A percentile compares a stretch with the other conserved stretches of the same genome.
Conservation (phyloP, 768 basidiomycete species). For the Rhizopogon vulgaris region DNA sequence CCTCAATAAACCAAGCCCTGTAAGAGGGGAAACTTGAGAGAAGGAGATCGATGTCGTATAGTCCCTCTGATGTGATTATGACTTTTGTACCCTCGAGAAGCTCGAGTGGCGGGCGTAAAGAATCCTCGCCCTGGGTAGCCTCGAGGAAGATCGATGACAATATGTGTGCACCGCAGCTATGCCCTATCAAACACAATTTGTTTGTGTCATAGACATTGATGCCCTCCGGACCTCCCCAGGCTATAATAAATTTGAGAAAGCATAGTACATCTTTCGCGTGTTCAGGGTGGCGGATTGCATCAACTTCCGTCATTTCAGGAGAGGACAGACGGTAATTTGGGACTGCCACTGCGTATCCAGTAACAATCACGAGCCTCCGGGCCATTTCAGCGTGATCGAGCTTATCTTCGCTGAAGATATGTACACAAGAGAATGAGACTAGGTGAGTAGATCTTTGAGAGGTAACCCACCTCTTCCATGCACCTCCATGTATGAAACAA, state of each 20-base stretch:
- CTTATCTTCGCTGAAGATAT: constrained; percentile 62
- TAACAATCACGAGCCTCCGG: constrained; percentile 40
- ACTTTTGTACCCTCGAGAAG: constrained; percentile 44
- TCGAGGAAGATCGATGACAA: constrained; percentile 62
- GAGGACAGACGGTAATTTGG: constrained; percentile 77
- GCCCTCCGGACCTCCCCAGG: constrained; percentile 28
- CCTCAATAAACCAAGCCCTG: constrained; percentile 60
- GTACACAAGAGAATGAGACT: constrained; percentile 3
- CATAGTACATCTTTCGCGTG: constrained; percentile 63
- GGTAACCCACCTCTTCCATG: constrained; percentile 65
- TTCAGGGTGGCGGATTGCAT: constrained; percentile 53
- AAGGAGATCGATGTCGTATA: constrained; percentile 68
- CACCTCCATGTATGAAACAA: constrained; percentile 79
- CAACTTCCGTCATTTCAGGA: constrained; percentile 26
- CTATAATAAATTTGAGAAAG: constrained; percentile 53
- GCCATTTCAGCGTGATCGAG: constrained; percentile 50
- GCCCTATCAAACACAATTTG: constrained; percentile 58
- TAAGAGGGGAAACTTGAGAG: constrained; percentile 63
- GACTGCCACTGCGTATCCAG: constrained; percentile 55
- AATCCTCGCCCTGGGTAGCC: constrained; percentile 26
- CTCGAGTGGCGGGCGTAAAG: constrained; percentile 37
- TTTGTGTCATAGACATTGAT: constrained; percentile 31
- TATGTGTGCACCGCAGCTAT: constrained; percentile 84
- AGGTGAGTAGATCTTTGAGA: background rate
- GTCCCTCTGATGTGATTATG: constrained; percentile 66